Percentiles rank a stretch among this genome's conserved stretches.
Evolutionary conservation across 345 rosid species (phyloP).

Genomic region (Trapa incisa): DNA sequence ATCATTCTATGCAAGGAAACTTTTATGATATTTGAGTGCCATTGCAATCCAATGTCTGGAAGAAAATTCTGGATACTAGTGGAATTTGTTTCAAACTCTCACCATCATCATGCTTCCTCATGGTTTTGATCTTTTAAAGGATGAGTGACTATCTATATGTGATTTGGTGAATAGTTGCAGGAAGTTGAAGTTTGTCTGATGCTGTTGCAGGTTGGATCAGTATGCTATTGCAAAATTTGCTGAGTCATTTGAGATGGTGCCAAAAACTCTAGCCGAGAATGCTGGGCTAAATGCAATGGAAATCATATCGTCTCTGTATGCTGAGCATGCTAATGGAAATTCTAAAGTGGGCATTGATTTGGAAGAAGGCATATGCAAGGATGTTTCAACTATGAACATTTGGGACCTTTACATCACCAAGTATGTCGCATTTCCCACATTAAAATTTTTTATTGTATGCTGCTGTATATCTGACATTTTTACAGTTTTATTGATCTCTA

Average conservation of each 20-base stretch:
- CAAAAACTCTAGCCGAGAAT: conserved; percentile 80
- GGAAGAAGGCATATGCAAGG: conserved; percentile 70
- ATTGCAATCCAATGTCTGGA: not conserved
- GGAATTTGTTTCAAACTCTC: not conserved
- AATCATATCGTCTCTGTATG: conserved; percentile 78
- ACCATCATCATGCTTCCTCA: not conserved
- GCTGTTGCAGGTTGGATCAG: conserved; percentile 72
- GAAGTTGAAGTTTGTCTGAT: not conserved
- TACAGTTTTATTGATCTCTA: not conserved
- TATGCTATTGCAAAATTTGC: conserved; percentile 91
- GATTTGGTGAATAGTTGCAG: not conserved
- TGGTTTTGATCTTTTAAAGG: not conserved
- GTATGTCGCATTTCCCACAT: conserved; percentile 21
- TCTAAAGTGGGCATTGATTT: conserved; percentile 79
- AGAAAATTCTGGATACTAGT: not conserved
- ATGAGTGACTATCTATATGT: not conserved
- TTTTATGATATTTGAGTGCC: not conserved
- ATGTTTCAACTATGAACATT: conserved; percentile 43
- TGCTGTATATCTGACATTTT: not conserved
- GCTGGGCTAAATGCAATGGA: conserved; percentile 97
- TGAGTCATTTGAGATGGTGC: conserved; percentile 95
- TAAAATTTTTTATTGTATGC: not conserved
- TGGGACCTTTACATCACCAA: conserved; percentile 95
- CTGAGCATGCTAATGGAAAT: conserved; percentile 85
- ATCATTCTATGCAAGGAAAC: not conserved